A percentile compares a stretch with the other conserved stretches of the same genome.
Conservation (phyloP, 2,329 filamentous ascomycete genomes). For the Podosphaera xanthii region DNA sequence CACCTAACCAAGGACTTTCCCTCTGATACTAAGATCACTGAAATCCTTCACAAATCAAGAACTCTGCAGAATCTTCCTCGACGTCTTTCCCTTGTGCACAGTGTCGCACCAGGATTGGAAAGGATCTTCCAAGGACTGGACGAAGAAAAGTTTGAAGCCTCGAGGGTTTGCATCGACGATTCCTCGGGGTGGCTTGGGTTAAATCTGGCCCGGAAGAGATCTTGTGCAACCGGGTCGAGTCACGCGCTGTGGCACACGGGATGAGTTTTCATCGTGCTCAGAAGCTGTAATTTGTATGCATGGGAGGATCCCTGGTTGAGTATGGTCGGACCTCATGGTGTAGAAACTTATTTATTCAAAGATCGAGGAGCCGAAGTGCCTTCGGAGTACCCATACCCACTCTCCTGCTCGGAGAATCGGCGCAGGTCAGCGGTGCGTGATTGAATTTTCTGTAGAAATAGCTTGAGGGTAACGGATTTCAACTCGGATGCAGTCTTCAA, state of each 20-base stretch:
- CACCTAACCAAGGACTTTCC: too few relatives aligned
- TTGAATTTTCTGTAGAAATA: neutral
- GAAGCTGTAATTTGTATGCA: slow-evolving; percentile 2
- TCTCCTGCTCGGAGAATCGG: neutral
- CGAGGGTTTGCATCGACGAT: neutral
- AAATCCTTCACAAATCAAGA: too few relatives aligned
- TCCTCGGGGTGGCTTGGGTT: neutral
- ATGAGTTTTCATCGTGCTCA: slow-evolving; percentile 1
- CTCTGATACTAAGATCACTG: too few relatives aligned
- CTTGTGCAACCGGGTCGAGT: neutral
- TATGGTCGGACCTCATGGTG: neutral
- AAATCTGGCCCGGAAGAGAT: neutral
- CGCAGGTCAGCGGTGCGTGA: neutral
- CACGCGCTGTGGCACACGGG: slow-evolving; percentile 1
- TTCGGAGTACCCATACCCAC: neutral
- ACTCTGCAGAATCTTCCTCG: too few relatives aligned
- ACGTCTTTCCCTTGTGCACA: too few relatives aligned
- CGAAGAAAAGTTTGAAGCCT: neutral
- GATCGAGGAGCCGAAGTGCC: neutral
- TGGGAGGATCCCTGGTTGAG: neutral
- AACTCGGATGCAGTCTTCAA: neutral
- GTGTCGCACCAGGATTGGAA: neutral
- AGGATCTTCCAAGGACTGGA: neutral
- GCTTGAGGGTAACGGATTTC: neutral
- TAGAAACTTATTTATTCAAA: neutral